Conservation (phyloP, 106 monocot species). For the Dioscorea zingiberensis region DNA sequence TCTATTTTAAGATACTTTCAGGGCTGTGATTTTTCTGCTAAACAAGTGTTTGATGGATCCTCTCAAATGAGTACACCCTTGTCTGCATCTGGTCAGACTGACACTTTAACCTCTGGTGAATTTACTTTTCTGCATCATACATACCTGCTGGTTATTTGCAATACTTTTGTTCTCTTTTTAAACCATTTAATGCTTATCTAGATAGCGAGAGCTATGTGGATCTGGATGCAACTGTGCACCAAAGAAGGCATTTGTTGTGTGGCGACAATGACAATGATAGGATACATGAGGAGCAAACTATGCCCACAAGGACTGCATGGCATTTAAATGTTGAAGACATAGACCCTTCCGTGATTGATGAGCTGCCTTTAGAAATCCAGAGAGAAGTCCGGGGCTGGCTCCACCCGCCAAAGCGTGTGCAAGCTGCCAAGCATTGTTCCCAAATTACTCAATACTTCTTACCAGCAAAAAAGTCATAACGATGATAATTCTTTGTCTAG, state of each 20-base stretch:
- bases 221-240: slow-evolving; percentile 8
- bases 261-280: neutral
- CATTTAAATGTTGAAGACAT: slow-evolving; percentile 49
- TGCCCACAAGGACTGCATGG: slow-evolving; percentile 24
- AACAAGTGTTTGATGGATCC: slow-evolving; percentile 12
- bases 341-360: slow-evolving; percentile 71
- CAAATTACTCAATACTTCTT: slow-evolving; percentile 58
- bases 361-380: slow-evolving; percentile 82
- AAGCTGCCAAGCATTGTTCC: slow-evolving; percentile 29
- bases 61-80: neutral
- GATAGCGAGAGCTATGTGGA: slow-evolving; percentile 17
- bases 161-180: neutral
- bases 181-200: neutral
- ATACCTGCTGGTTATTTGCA: neutral
- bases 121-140: neutral
- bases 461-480: slow-evolving; percentile 30
- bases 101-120: neutral
- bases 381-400: slow-evolving; percentile 71
- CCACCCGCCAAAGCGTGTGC: slow-evolving; percentile 39
- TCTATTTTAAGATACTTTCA: slow-evolving; percentile 29
- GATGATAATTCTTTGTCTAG: neutral
- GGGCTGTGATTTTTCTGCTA: slow-evolving; percentile 13
- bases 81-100: neutral
- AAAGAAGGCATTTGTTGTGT: neutral
- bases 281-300: slow-evolving; percentile 10